Percentiles rank a stretch among this genome's conserved stretches.
Conservation (phyloP, 768 basidiomycete genomes). For the Xerocomellus amylosporus region DNA sequence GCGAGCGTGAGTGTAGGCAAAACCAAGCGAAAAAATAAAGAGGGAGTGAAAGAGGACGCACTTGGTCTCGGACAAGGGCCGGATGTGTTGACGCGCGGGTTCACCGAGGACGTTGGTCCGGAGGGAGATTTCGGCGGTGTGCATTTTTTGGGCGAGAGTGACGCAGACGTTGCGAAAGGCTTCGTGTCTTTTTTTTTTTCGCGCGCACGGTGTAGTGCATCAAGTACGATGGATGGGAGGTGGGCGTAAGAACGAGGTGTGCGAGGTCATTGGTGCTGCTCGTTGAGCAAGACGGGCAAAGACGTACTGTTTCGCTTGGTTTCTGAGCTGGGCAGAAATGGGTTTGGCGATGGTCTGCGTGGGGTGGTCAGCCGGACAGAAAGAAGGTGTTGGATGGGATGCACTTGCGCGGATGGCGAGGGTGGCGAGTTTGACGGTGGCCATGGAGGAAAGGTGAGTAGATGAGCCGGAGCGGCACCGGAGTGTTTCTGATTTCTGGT, state of each 20-base stretch:
- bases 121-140: slow-evolving; percentile 67
- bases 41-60: slow-evolving; percentile 30
- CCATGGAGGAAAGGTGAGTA: slow-evolving; percentile 44
- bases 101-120: slow-evolving; percentile 78
- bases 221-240: too few relatives aligned
- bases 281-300: neutral
- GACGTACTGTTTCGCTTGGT: slow-evolving; percentile 69
- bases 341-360: slow-evolving; percentile 80
- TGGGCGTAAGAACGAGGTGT: too few relatives aligned
- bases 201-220: neutral
- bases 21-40: too few relatives aligned
- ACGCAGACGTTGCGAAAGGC: slow-evolving; percentile 70
- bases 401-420: slow-evolving; percentile 65
- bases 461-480: neutral
- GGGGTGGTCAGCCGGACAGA: neutral
- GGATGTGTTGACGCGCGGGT: slow-evolving; percentile 58
- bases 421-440: slow-evolving; percentile 69
- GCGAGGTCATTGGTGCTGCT: neutral
- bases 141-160: slow-evolving; percentile 70
- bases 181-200: slow-evolving; percentile 51
- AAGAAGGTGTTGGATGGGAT: neutral
- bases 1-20: neutral
- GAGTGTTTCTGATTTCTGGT: too few relatives aligned
- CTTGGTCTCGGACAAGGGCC: slow-evolving; percentile 76
- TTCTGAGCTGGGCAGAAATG: slow-evolving; percentile 64